Evolutionary conservation across 1,139 yeast species (phyloP).

Genomic region (Protomyces pachydermus): DNA sequence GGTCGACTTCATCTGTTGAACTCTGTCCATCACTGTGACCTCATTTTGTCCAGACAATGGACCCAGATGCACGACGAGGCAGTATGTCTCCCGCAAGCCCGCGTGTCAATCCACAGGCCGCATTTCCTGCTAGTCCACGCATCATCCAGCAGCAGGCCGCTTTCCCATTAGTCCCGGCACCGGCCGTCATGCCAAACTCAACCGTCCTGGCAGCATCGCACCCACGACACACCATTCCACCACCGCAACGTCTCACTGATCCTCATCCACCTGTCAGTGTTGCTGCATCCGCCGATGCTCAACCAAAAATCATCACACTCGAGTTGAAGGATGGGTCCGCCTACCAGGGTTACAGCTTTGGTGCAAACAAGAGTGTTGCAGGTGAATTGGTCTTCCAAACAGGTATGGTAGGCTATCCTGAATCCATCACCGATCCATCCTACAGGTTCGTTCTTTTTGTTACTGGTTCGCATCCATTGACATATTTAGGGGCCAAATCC

Average conservation of each 20-base stretch:
- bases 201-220: not conserved
- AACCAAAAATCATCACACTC: slow-evolving; percentile 40
- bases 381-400: slow-evolving; percentile 99
- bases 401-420: slow-evolving; percentile 98
- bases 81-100: not conserved
- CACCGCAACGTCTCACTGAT: not conserved
- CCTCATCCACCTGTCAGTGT: slow-evolving; percentile 22
- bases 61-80: not conserved
- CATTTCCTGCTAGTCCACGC: slow-evolving; percentile 19
- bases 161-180: slow-evolving; percentile 3
- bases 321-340: slow-evolving; percentile 88
- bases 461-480: not conserved
- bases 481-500: slow-evolving; percentile 67
- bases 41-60: too few species aligned
- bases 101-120: not conserved
- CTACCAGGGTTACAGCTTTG: slow-evolving; percentile 95
- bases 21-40: too few species aligned
- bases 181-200: not conserved
- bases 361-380: slow-evolving; percentile 82
- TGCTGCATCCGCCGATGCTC: slow-evolving; percentile 8
- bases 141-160: not conserved
- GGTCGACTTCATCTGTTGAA: too few species aligned
- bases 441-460: slow-evolving; percentile 49
- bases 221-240: slow-evolving; percentile 7
- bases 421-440: slow-evolving; percentile 96